Percentiles rank a stretch among this genome's conserved stretches.
These are phyloP conservation scores for Linum trigynum DNA, from an alignment of 345 rosid genomes.

Conservation along the genomic window DNA sequence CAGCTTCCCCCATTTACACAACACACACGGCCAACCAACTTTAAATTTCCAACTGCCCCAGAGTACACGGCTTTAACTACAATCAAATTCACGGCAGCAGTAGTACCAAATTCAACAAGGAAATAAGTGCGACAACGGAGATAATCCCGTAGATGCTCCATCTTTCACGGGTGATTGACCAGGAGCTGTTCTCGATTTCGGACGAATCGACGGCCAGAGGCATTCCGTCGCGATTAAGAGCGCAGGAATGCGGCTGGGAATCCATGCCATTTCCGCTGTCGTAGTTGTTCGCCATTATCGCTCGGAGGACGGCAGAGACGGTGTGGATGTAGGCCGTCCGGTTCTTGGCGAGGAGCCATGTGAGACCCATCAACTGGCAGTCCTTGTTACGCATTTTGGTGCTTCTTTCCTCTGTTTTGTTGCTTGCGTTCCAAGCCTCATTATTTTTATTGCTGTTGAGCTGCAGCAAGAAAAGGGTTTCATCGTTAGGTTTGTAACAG, in stretches of 20 bases:
- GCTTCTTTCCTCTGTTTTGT: slow-evolving; percentile 47
- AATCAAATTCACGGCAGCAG: too few relatives aligned
- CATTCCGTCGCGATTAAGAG: slow-evolving; percentile 72
- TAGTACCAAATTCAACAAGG: not conserved
- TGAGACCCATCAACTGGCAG: slow-evolving; percentile 87
- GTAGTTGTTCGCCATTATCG: slow-evolving; percentile 49
- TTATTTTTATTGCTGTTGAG: slow-evolving; percentile 46
- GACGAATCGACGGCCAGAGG: slow-evolving; percentile 83
- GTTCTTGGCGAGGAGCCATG: slow-evolving; percentile 87
- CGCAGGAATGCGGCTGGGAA: slow-evolving; percentile 56
- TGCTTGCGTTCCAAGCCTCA: slow-evolving; percentile 45
- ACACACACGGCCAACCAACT: too few relatives aligned
- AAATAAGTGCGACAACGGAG: not conserved
- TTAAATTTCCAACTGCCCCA: too few relatives aligned
- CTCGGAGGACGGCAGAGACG: slow-evolving; percentile 68
- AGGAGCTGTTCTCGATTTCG: slow-evolving; percentile 39
- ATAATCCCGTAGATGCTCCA: too few relatives aligned
- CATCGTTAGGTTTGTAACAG: not conserved
- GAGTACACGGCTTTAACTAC: too few relatives aligned
- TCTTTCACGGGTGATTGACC: slow-evolving; percentile 11
- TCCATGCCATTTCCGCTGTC: not conserved
- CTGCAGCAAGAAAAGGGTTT: slow-evolving; percentile 24
- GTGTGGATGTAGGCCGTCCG: slow-evolving; percentile 71
- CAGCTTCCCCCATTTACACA: too few relatives aligned
- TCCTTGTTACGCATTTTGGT: slow-evolving; percentile 77